These are phyloP conservation scores for Ambrosiella cleistominuta DNA, from an alignment of 2,329 filamentous ascomycete species.

Conservation along the genomic window DNA sequence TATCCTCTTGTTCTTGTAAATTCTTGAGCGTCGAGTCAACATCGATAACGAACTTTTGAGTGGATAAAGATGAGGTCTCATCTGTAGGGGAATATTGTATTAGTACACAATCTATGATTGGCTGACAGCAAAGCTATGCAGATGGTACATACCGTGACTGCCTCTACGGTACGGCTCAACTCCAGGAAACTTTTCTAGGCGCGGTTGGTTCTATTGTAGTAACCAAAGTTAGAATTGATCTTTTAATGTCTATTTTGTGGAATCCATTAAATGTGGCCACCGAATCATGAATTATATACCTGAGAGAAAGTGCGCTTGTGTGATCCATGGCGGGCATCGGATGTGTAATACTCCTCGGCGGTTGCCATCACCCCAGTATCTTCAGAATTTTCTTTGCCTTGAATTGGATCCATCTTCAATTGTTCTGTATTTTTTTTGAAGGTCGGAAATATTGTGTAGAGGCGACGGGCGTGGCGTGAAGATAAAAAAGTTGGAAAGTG, in stretches of 20 bases:
- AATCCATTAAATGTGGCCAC: too few relatives aligned
- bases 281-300: constrained; percentile 18
- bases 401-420: constrained; percentile 4
- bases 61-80: constrained; percentile 8
- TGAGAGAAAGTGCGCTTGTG: constrained; percentile 41
- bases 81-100: constrained; percentile 1
- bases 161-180: constrained; percentile 39
- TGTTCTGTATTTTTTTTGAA: background rate
- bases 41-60: constrained; percentile 53
- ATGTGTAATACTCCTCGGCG: constrained; percentile 41
- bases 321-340: constrained; percentile 35
- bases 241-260: too few relatives aligned
- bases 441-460: background rate
- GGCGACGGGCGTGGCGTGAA: background rate
- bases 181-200: constrained; percentile 33
- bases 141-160: constrained; percentile 33
- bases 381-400: constrained; percentile 25
- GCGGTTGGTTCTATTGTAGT: constrained; percentile 31
- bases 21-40: constrained; percentile 69
- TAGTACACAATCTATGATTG: background rate
- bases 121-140: background rate
- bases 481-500: background rate
- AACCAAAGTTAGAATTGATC: too few relatives aligned
- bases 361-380: constrained; percentile 35
- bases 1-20: constrained; percentile 73